Evolutionary conservation across 148 eudicot species (phyloP).

Genomic region (Talinum fruticosum): DNA sequence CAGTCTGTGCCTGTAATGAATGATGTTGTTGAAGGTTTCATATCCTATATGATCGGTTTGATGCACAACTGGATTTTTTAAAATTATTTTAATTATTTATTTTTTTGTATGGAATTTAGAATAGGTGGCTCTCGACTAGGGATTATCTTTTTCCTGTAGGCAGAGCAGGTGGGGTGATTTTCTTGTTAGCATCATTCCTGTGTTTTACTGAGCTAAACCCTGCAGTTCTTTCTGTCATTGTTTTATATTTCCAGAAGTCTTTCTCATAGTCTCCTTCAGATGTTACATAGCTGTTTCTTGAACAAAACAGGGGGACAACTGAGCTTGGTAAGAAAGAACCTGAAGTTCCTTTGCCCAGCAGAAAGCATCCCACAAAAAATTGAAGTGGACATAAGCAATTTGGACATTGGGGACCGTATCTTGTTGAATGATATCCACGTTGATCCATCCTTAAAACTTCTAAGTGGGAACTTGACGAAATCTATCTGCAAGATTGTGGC

Average conservation of each 20-base stretch:
- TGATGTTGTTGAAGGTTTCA: too few species aligned
- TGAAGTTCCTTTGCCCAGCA: constrained; percentile 75
- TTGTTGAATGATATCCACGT: constrained; percentile 55
- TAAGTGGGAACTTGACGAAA: constrained; percentile 52
- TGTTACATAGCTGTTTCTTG: constrained; percentile 6
- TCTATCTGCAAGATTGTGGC: constrained; percentile 72
- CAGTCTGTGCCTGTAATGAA: too few species aligned
- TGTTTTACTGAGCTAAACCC: not conserved
- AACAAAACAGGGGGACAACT: constrained; percentile 63
- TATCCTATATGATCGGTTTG: too few species aligned
- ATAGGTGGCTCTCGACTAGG: too few species aligned
- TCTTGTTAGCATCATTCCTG: not conserved
- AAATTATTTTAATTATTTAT: too few species aligned
- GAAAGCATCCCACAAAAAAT: constrained; percentile 79
- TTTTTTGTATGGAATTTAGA: too few species aligned
- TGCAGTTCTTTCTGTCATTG: not conserved
- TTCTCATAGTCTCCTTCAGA: not conserved
- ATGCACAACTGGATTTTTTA: too few species aligned
- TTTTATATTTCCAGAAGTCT: constrained; percentile 2
- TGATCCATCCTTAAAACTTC: constrained; percentile 66
- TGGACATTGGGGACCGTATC: constrained; percentile 71
- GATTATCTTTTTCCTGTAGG: too few species aligned
- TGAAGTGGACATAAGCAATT: constrained; percentile 80
- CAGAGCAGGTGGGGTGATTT: too few species aligned
- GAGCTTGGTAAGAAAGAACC: constrained; percentile 47